These are phyloP conservation scores for Epichloe sylvatica DNA, from an alignment of 2,329 filamentous ascomycete species.

Conservation along the genomic window DNA sequence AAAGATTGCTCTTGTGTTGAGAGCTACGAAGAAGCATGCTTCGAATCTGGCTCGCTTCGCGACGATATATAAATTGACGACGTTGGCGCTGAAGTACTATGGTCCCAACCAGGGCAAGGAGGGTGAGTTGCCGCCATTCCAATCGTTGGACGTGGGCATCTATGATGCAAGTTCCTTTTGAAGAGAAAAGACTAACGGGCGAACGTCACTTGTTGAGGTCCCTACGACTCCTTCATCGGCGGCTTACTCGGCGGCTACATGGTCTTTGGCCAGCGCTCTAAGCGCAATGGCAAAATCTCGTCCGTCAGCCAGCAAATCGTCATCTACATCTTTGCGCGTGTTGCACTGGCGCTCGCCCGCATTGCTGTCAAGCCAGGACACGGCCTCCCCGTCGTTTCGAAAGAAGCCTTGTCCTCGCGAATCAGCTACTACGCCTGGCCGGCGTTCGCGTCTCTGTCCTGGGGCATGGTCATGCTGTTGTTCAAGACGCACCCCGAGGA, in stretches of 20 bases:
- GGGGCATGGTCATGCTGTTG: constrained; percentile 90
- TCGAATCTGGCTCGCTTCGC: constrained; percentile 86
- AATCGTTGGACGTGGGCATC: neutral
- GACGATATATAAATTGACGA: constrained; percentile 71
- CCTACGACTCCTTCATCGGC: constrained; percentile 73
- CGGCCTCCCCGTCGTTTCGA: constrained; percentile 37
- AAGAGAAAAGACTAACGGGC: neutral
- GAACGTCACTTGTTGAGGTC: constrained; percentile 27
- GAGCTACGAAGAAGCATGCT: constrained; percentile 81
- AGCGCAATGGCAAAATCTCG: constrained; percentile 53
- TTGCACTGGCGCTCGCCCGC: constrained; percentile 71
- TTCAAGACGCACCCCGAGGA: constrained; percentile 87
- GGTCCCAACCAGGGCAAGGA: constrained; percentile 46
- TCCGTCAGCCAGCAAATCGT: constrained; percentile 93
- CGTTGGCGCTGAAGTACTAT: constrained; percentile 58
- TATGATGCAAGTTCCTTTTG: too few relatives aligned
- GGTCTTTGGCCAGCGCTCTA: constrained; percentile 62
- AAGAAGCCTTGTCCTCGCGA: constrained; percentile 29
- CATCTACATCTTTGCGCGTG: constrained; percentile 92
- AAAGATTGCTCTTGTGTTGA: constrained; percentile 64
- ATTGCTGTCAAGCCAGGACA: constrained; percentile 56
- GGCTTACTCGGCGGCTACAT: constrained; percentile 83
- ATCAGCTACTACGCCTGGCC: constrained; percentile 74
- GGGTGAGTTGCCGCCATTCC: constrained; percentile 17
- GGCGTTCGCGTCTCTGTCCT: constrained; percentile 77